Base-by-base conservation (phyloP, 2,329 filamentous ascomycete genomes). In the Dactylellina leptospora region DNA sequence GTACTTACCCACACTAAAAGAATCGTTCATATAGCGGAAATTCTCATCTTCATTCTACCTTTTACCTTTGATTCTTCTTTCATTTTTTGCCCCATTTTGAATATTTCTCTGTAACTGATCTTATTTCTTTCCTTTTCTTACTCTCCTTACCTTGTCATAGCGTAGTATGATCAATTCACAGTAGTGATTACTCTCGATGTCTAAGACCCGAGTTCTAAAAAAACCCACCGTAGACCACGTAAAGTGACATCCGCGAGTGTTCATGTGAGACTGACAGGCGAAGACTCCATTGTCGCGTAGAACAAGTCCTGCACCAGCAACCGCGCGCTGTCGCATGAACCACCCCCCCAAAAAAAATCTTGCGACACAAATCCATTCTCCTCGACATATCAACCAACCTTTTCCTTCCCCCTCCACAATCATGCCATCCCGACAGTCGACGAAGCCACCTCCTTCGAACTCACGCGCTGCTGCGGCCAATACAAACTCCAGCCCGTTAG, bases 121-220 rank as follows among this genome's bases (percentile, higher is more conserved):
- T 28, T 47, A 36, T 66, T 53, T 3, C 48, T 48, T 38, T 36
- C 48, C 20, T 25, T 48, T 40, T 10, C 30, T 33, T 33, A 54
- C 4, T 54, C 11, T 36, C 45, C 47, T 38, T 61, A 28, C 20
- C 54, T 68, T 27, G 16, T 42, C 45, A 53, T 63, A 56, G 51
- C 60, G 59, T 51, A 56, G 54, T 58, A 64, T 63, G 62, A 68
- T 53, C 53, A 53, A 42, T 50, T 63, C 50, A 42, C 42, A 66
- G 40, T 58, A 20, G 50, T 30, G n/a, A 16, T 48, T 13, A 50
- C 18, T 51, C n/a, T 38, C 22, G 13, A 55, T 55, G 44, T 47
- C 27, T 45, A 6, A 44, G 16, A 44, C 10, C 38, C 8, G n/a
- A 2, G 30, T 36, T n/a, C n/a, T n/a, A n/a, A n/a, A n/a, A 5